Evolutionary conservation across 139 green algal genomes (phyloP), one percentile per base, ranked within the genome.

Genomic region (Spirogloea muscicola): DNA sequence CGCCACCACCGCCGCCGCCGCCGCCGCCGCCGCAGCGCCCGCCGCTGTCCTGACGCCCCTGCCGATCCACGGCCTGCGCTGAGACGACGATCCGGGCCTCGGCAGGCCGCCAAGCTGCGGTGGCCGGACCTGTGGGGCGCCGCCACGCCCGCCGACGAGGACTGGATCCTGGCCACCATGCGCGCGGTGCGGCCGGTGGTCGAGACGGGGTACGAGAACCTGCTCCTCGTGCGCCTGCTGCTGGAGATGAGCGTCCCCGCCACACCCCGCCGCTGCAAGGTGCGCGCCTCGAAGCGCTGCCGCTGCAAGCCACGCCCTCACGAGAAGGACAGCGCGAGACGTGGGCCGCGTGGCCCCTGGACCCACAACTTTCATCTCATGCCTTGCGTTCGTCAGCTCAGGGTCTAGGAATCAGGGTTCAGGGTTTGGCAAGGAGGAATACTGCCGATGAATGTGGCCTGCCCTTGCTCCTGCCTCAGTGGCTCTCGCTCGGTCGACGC

Each of bases 191-290:
- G 94, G 38, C 94, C 94, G 4, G 93, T 99, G 2, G 91, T 99
- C 3, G 94, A 99, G 79, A 98, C 94, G 2, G 94, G 94, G 63
- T 99, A 96, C 79, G 94, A 99, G 74, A 98, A 98, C 81, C 82
- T 98, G 13, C 84, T 97, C 5, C 91, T 97, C 72, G 90, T 96
- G 58, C 77, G 76, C 1, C 64, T 81, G 58, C 62, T 87, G 39
- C 57, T 81, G n/a, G 82, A 87, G 63, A 3, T 76, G 4, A 74
- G 4, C 43, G 27, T 58, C 6, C 9, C 59, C 7, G 10, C 59
- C 46, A 5, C 59, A 36, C 41, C 46, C 59, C 18, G 5, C 59
- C 18, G 27, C 63, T 33, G 63, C 62, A 48, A 33, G 39, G n/a
- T n/a, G 44, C 44, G 44, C 13, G 44, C 16, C 16, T 52, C 13